These are phyloP conservation scores for Psilocybe subaeruginosa DNA, from an alignment of 768 basidiomycete species.

Conservation along the genomic window DNA sequence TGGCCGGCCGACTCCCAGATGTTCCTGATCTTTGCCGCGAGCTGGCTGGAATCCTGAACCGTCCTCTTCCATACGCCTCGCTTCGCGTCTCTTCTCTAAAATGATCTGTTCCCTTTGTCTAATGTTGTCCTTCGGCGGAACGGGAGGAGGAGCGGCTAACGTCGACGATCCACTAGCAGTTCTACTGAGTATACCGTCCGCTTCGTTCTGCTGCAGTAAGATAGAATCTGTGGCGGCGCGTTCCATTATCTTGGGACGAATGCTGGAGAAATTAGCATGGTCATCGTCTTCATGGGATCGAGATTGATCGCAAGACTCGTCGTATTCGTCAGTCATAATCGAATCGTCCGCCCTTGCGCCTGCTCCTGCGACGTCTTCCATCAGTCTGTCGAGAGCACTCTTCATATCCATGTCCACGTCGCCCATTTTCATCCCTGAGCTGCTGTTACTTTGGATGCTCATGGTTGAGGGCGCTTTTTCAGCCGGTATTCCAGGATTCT, in stretches of 20 bases:
- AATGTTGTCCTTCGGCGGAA: conserved; percentile 70
- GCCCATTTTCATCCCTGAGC: conserved; percentile 42
- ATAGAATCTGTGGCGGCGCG: conserved; percentile 58
- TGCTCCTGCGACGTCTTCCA: conserved; percentile 67
- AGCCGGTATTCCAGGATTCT: conserved; percentile 2
- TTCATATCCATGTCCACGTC: conserved; percentile 71
- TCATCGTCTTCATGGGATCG: conserved; percentile 25
- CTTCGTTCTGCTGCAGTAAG: conserved; percentile 36
- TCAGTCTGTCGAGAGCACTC: conserved; percentile 71
- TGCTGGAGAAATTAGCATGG: conserved; percentile 10
- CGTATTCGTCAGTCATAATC: conserved; percentile 43
- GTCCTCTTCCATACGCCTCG: conserved; percentile 51
- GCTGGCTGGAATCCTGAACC: conserved; percentile 12
- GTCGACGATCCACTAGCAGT: conserved; percentile 45
- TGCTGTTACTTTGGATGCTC: conserved; percentile 28
- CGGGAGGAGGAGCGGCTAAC: conserved; percentile 44
- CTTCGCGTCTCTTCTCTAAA: conserved; percentile 68
- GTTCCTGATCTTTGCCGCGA: conserved; percentile 25
- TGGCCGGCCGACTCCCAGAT: conserved; percentile 49
- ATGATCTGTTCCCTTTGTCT: conserved; percentile 68
- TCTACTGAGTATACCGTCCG: conserved; percentile 40
- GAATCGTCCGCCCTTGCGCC: conserved; percentile 43
- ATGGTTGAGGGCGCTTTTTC: conserved; percentile 12
- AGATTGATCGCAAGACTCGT: conserved; percentile 37
- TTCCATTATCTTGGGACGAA: conserved; percentile 38